Percentiles rank a stretch among this genome's conserved stretches.
phyloP scores from a whole-genome alignment of 2,329 filamentous ascomycete genomes.

The Neurospora crassa region DNA sequence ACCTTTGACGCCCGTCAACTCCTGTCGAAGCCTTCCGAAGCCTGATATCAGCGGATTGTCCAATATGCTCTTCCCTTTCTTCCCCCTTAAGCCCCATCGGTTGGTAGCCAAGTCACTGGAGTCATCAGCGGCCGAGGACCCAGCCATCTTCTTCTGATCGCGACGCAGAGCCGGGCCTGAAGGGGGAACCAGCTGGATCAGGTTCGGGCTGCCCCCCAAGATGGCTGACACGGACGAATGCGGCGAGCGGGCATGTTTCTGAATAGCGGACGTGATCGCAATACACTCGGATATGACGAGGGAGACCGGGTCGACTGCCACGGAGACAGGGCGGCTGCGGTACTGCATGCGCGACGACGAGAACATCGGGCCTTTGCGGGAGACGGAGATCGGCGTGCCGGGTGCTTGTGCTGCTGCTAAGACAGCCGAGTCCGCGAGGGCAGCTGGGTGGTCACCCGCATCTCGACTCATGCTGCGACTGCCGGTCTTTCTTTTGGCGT shows the following conservation, averaged over 20 bases:
- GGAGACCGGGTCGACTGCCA: conserved; percentile 83
- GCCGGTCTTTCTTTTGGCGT: not conserved
- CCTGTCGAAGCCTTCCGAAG: conserved; percentile 80
- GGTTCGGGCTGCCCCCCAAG: conserved; percentile 63
- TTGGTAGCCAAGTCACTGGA: conserved; percentile 54
- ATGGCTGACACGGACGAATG: conserved; percentile 96
- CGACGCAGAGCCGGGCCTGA: conserved; percentile 29
- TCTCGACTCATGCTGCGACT: conserved; percentile 16
- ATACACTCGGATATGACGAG: conserved; percentile 98
- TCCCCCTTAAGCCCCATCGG: conserved; percentile 86
- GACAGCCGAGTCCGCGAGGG: conserved; percentile 18
- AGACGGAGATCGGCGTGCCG: conserved; percentile 15
- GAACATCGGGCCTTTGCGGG: conserved; percentile 17
- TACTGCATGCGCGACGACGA: conserved; percentile 43
- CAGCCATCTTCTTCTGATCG: conserved; percentile 31
- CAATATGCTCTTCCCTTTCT: conserved; percentile 94
- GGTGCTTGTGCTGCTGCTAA: conserved; percentile 15
- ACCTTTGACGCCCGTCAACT: conserved; percentile 80
- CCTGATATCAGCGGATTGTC: conserved; percentile 94
- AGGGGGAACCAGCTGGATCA: conserved; percentile 42
- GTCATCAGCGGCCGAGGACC: conserved; percentile 29
- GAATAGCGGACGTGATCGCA: conserved; percentile 94
- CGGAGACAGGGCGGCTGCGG: conserved; percentile 55
- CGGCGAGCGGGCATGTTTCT: conserved; percentile 92
- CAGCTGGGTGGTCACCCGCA: conserved; percentile 11